phyloP scores from a whole-genome alignment of 108 stramenopile species.

The Fragilaria crotonensis region DNA sequence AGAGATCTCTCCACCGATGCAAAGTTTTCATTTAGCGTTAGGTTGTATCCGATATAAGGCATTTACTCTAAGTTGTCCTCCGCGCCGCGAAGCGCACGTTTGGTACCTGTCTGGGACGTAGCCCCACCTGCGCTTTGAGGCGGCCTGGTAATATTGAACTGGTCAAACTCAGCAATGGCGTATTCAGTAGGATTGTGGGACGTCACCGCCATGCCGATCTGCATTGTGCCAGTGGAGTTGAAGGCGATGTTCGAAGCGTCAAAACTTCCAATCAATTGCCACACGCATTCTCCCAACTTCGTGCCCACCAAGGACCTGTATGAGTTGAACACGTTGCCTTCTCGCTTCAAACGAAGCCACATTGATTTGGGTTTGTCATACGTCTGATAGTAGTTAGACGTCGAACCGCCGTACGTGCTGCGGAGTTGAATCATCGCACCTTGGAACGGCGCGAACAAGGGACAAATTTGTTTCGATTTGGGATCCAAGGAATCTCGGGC shows the following conservation, averaged over 20 bases:
- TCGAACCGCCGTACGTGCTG: neutral
- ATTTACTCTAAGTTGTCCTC: too few species aligned
- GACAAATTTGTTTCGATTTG: neutral
- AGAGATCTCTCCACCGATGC: too few species aligned
- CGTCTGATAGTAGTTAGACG: neutral
- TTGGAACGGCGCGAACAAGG: neutral
- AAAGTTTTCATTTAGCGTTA: too few species aligned
- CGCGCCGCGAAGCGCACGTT: neutral
- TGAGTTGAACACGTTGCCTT: neutral
- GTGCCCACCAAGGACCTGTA: slow-evolving; percentile 1
- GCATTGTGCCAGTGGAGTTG: neutral
- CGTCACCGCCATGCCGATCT: slow-evolving; percentile 2
- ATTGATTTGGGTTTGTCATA: neutral
- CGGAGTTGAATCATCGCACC: neutral
- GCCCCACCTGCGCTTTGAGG: too few species aligned
- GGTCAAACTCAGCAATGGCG: neutral
- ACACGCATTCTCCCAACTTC: neutral
- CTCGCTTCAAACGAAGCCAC: slow-evolving; percentile 4
- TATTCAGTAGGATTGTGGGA: neutral
- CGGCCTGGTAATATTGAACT: neutral
- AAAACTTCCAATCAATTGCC: neutral
- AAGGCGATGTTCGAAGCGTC: neutral
- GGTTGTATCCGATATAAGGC: too few species aligned
- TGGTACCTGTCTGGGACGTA: neutral
- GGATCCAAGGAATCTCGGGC: slow-evolving; percentile 5